phyloP scores from a whole-genome alignment of 805 yeast genomes.

The Komagataella mondaviorum region DNA sequence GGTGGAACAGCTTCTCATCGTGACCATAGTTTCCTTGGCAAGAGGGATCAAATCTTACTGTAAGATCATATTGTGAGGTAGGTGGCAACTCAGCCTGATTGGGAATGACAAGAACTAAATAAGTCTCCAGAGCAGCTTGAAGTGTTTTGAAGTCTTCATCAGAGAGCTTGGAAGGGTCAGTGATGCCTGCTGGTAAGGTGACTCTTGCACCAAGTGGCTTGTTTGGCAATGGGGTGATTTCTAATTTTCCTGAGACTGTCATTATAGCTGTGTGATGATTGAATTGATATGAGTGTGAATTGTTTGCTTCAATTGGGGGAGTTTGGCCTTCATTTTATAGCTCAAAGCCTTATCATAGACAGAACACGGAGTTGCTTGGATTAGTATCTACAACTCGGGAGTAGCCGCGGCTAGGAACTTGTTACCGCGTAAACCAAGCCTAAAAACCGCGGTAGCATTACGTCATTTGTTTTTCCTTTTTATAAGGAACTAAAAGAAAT shows the following conservation, averaged over 20 bases:
- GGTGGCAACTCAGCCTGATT: conserved; percentile 58
- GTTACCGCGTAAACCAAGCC: too few species aligned
- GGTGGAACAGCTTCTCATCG: conserved; percentile 58
- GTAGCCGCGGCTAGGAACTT: neutral
- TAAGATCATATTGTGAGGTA: conserved; percentile 60
- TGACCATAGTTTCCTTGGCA: conserved; percentile 67
- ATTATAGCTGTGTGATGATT: conserved; percentile 2
- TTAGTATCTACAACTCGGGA: neutral
- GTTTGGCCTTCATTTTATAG: neutral
- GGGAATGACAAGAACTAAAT: conserved; percentile 68
- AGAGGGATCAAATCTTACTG: conserved; percentile 69
- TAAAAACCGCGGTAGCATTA: too few species aligned
- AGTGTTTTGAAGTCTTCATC: conserved; percentile 53
- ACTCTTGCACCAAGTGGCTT: conserved; percentile 61
- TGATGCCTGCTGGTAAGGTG: conserved; percentile 50
- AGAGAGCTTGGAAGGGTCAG: conserved; percentile 57
- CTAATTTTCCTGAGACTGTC: conserved; percentile 14
- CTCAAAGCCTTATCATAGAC: neutral
- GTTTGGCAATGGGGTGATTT: conserved; percentile 31
- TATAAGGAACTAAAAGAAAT: too few species aligned
- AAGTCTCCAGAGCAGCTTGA: conserved; percentile 48
- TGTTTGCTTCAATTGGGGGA: neutral
- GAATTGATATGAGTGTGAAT: neutral
- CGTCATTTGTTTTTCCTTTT: too few species aligned
- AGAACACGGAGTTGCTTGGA: neutral